phyloP scores from a whole-genome alignment of 2,329 filamentous ascomycete genomes.

The Ascochyta viciae-villosae region DNA sequence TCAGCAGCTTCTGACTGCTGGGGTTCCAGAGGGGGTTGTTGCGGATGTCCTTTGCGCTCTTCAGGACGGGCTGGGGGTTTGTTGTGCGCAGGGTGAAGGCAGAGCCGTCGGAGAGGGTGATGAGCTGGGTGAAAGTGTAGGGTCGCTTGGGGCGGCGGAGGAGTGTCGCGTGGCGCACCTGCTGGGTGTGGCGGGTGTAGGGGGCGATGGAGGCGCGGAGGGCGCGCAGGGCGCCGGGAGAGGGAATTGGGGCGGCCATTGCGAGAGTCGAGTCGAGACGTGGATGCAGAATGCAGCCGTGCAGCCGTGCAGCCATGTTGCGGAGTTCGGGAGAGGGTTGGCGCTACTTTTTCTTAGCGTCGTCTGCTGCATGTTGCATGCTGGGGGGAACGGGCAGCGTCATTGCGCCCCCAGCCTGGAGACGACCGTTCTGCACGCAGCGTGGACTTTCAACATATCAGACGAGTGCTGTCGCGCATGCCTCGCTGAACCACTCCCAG shows the following conservation, averaged over 20 bases:
- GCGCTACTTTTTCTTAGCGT: conserved; percentile 16
- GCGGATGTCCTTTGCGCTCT: conserved; percentile 78
- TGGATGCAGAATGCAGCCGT: background rate
- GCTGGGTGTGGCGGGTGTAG: conserved; percentile 43
- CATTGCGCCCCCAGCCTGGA: background rate
- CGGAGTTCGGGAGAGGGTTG: conserved; percentile 26
- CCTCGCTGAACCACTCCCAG: background rate
- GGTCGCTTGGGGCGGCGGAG: conserved; percentile 87
- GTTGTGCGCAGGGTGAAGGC: conserved; percentile 83
- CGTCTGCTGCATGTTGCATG: background rate
- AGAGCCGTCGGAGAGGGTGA: conserved; percentile 89
- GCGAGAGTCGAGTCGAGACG: conserved; percentile 10
- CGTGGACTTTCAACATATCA: too few relatives aligned
- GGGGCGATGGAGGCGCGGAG: conserved; percentile 37
- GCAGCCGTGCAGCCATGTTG: conserved; percentile 12
- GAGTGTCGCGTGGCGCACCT: conserved; percentile 83
- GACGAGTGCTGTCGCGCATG: background rate
- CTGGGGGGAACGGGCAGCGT: conserved; percentile 1
- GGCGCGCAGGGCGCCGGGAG: conserved; percentile 39
- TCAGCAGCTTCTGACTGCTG: conserved; percentile 77
- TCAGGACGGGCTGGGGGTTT: conserved; percentile 69
- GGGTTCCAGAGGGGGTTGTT: conserved; percentile 95
- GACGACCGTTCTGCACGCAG: too few relatives aligned
- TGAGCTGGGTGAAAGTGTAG: conserved; percentile 96
- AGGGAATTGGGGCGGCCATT: conserved; percentile 45